These are phyloP conservation scores for Citrus cavaleriei DNA, from an alignment of 345 rosid species.

Conservation along the genomic window DNA sequence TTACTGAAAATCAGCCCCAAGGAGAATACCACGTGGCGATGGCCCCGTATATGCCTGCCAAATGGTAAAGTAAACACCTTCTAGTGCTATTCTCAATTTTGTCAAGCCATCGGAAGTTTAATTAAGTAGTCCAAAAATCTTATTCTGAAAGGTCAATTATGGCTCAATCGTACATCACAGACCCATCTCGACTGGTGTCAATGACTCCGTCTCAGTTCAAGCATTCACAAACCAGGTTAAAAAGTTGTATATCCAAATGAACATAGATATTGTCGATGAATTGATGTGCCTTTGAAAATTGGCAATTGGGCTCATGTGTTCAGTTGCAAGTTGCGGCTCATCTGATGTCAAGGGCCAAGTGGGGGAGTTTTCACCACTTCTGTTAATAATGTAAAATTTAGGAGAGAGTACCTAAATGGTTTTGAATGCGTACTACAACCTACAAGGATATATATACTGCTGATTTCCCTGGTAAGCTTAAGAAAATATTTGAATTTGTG, in stretches of 20 bases:
- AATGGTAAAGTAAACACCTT: background rate
- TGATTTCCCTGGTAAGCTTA: constrained; percentile 13
- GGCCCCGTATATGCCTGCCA: background rate
- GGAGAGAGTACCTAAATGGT: no score
- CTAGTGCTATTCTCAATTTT: background rate
- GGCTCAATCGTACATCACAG: background rate
- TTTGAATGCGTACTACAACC: background rate
- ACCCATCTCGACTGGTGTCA: background rate
- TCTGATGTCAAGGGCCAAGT: constrained; percentile 8
- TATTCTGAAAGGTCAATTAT: background rate
- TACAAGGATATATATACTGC: background rate
- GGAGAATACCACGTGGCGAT: constrained; percentile 9
- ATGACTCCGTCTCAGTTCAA: background rate
- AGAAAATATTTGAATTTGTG: constrained; percentile 2
- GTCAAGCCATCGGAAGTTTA: background rate
- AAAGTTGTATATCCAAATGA: background rate
- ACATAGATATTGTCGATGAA: background rate
- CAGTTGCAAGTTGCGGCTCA: background rate
- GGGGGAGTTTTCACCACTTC: background rate
- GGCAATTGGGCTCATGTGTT: constrained; percentile 9
- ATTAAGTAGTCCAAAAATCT: background rate
- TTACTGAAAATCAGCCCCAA: constrained; percentile 4
- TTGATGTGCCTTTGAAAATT: constrained; percentile 6
- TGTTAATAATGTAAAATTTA: background rate
- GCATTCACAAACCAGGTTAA: constrained; percentile 3